Evolutionary conservation across 1,284 basidiomycete species (phyloP), one percentile per base, ranked within the genome.

Genomic region (Malassezia cuniculi): DNA sequence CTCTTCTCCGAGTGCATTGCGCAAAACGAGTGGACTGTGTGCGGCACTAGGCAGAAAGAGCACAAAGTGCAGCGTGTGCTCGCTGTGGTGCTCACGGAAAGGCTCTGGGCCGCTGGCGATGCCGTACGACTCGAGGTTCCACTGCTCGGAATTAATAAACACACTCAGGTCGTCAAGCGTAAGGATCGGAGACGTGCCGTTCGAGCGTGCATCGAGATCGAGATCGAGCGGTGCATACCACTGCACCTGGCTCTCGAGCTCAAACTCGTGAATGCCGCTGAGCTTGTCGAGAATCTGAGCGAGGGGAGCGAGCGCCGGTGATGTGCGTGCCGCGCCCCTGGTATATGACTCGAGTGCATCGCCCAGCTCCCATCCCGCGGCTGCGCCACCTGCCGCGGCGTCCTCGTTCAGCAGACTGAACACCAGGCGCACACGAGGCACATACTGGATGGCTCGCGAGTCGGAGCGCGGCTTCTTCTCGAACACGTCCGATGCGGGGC

Each of bases 121-220:
- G 18, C 41, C 36, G 28, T 39, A 40, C 25, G 52, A 42, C 11
- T 47, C 41, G 21, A 97, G 68, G 11, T 79, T 82, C 90, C 90
- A 97, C 61, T 87, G 82, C 11, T 86, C 89, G 3, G 85, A 85
- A 60, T 97, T 97, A 39, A 97, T 75, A 58, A 97, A 97, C n/a
- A 62, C 56, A 31, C 60, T 47, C 24, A 62, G 46, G 28, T 66
- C 54, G 27, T 64, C 57, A 46, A 46, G n/a, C n/a, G n/a, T n/a
- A n/a, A n/a, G n/a, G n/a, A n/a, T n/a, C n/a, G n/a, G n/a, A n/a
- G n/a, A n/a, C n/a, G n/a, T n/a, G n/a, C n/a, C n/a, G n/a, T n/a
- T n/a, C n/a, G n/a, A n/a, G n/a, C n/a, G n/a, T n/a, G n/a, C n/a
- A n/a, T n/a, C n/a, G n/a, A n/a, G n/a, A 36, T 75, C 70, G 55